These are phyloP conservation scores for Astragalus glycyphyllos DNA, from an alignment of 306 rosid genomes.

Conservation along the genomic window DNA sequence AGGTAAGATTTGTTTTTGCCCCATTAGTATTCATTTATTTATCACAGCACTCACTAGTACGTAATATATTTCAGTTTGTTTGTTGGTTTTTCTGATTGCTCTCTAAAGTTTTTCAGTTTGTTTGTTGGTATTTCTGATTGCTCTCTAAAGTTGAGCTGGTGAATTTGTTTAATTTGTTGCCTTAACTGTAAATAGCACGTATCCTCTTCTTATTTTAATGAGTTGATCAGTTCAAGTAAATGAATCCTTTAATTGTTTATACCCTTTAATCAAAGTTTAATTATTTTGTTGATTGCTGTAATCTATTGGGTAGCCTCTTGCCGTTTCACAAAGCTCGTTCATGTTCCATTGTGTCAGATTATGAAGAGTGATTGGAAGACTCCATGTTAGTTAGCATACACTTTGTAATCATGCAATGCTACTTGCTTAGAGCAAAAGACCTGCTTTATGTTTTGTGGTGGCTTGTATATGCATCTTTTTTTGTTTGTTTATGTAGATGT, in stretches of 20 bases:
- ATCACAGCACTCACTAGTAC: not conserved
- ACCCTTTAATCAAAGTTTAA: not conserved
- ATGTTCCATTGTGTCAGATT: slow-evolving; percentile 31
- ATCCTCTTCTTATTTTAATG: not conserved
- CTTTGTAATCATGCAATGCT: slow-evolving; percentile 16
- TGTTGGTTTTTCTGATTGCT: not conserved
- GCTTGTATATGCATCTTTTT: not conserved
- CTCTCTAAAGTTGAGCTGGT: slow-evolving; percentile 22
- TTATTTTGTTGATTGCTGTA: slow-evolving; percentile 14
- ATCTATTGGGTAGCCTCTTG: slow-evolving; percentile 7
- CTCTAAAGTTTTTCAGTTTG: slow-evolving; percentile 33
- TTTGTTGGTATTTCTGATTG: not conserved
- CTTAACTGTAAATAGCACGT: not conserved
- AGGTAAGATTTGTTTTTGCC: slow-evolving; percentile 51
- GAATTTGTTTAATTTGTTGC: slow-evolving; percentile 24
- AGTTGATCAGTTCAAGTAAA: slow-evolving; percentile 11
- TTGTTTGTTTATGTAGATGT: not conserved
- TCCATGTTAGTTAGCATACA: slow-evolving; percentile 14
- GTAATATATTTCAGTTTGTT: slow-evolving; percentile 3
- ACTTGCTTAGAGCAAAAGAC: slow-evolving; percentile 9
- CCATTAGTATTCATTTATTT: not conserved
- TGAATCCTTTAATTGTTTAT: slow-evolving; percentile 31
- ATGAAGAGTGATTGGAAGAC: slow-evolving; percentile 20
- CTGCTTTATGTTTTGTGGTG: not conserved
- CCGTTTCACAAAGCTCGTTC: slow-evolving; percentile 7